These are phyloP conservation scores for Sporobolomyces roseus DNA, from an alignment of 768 basidiomycete genomes.

Conservation along the genomic window DNA sequence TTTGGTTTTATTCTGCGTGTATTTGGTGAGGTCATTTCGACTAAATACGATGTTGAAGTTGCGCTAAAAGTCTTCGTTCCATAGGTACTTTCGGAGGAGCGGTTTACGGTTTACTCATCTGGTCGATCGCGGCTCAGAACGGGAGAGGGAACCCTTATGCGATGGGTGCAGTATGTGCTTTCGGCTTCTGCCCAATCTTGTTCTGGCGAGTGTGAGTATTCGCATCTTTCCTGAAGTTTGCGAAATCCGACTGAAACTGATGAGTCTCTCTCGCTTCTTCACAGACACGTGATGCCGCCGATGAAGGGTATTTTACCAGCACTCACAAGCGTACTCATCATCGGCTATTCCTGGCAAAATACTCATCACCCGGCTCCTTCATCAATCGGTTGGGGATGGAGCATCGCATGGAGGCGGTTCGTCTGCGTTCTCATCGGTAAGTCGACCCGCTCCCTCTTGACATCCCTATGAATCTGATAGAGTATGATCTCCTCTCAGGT, in stretches of 20 bases:
- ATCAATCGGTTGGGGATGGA: conserved; percentile 35
- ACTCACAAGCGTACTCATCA: conserved; percentile 36
- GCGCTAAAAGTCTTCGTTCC: conserved; percentile 52
- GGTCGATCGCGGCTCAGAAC: conserved; percentile 52
- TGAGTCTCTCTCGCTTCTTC: background rate
- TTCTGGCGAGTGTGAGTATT: conserved; percentile 52
- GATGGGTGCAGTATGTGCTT: conserved; percentile 54
- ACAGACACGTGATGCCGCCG: conserved; percentile 20
- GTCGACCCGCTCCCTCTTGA: background rate
- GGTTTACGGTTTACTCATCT: conserved; percentile 54
- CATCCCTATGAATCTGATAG: background rate
- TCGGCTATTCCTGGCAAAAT: conserved; percentile 40
- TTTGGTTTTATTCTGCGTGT: conserved; percentile 52
- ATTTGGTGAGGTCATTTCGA: too few species aligned
- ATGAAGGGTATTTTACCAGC: conserved; percentile 34
- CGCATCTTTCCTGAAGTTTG: conserved; percentile 48
- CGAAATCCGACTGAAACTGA: too few species aligned
- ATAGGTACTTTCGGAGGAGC: conserved; percentile 54
- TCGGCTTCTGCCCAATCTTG: conserved; percentile 55
- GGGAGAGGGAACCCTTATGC: conserved; percentile 60
- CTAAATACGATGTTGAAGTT: conserved; percentile 49
- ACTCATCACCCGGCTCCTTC: conserved; percentile 27
- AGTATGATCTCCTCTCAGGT: conserved; percentile 1
- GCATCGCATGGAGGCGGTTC: conserved; percentile 37
- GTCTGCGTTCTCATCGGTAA: conserved; percentile 16